phyloP scores from a whole-genome alignment of 2,329 filamentous ascomycete species.

The Rhynchosporium secalis region DNA sequence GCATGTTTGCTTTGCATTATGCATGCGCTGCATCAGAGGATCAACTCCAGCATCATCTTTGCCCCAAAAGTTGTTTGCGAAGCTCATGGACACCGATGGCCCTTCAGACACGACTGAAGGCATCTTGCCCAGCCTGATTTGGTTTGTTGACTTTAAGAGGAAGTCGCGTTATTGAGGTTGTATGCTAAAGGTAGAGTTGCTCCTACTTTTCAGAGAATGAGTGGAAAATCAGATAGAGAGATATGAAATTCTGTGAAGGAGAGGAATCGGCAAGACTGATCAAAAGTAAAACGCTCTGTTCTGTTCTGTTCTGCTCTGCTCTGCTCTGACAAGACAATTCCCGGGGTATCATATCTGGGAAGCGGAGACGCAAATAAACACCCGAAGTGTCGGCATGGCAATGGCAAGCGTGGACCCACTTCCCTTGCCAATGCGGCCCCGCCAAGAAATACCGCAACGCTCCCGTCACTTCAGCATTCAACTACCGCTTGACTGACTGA shows the following conservation, averaged over 20 bases:
- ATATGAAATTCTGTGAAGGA: conserved; percentile 5
- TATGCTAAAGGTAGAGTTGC: background rate
- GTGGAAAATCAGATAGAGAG: background rate
- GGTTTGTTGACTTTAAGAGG: conserved; percentile 6
- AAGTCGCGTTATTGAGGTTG: background rate
- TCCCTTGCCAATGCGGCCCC: background rate
- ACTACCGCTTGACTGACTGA: too few species aligned
- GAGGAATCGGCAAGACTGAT: conserved; percentile 16
- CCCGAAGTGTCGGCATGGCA: conserved; percentile 6
- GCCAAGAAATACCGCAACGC: background rate
- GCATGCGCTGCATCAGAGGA: conserved; percentile 92
- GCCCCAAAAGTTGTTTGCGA: conserved; percentile 99
- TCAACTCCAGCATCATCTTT: conserved; percentile 96
- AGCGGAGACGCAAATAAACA: conserved; percentile 10
- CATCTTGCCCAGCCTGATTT: conserved; percentile 14
- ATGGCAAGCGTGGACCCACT: background rate
- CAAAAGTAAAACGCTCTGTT: conserved; percentile 14
- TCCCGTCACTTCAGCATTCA: too few species aligned
- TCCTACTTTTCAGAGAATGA: background rate
- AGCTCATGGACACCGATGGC: conserved; percentile 43
- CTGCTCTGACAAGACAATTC: conserved; percentile 13
- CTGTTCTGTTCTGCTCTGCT: conserved; percentile 1
- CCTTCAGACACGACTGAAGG: conserved; percentile 33
- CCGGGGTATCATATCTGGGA: conserved; percentile 19
- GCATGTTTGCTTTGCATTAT: conserved; percentile 87